Percentiles rank a stretch among this genome's conserved stretches.
Conservation (phyloP, 257 asterid species). For the Fraxinus cuspidata region DNA sequence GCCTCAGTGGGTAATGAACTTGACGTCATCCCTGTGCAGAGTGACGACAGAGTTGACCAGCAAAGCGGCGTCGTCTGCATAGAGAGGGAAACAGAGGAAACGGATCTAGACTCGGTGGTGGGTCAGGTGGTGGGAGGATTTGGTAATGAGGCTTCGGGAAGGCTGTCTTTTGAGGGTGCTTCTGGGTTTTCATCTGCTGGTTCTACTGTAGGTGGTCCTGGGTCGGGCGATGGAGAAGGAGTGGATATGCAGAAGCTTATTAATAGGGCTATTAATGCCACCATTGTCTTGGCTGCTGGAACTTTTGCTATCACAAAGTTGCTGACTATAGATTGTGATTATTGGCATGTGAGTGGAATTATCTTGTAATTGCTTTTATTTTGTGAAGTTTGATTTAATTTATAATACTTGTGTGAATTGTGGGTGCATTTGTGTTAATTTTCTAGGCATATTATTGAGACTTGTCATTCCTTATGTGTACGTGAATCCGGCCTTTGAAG, state of each 20-base stretch:
- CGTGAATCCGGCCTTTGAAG: neutral
- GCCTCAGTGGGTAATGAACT: constrained; percentile 43
- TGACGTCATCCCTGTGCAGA: constrained; percentile 59
- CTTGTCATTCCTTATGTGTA: neutral
- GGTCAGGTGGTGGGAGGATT: constrained; percentile 67
- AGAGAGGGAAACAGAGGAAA: constrained; percentile 39
- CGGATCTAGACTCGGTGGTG: constrained; percentile 28
- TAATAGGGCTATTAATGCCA: constrained; percentile 73
- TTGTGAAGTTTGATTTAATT: neutral
- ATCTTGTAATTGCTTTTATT: neutral
- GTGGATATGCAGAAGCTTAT: constrained; percentile 47
- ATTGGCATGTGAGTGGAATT: constrained; percentile 72
- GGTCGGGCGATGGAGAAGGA: constrained; percentile 22
- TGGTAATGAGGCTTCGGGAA: constrained; percentile 48
- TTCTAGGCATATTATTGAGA: neutral
- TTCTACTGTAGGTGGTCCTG: constrained; percentile 35
- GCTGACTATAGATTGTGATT: constrained; percentile 75
- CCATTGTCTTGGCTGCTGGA: constrained; percentile 75
- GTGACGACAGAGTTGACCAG: constrained; percentile 51
- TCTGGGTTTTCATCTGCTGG: constrained; percentile 52
- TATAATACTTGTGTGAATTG: neutral
- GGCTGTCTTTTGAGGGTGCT: constrained; percentile 63
- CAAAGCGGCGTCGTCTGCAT: constrained; percentile 49
- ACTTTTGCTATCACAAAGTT: constrained; percentile 76
- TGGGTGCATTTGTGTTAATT: neutral